Percentiles rank a stretch among this genome's conserved stretches.
Conservation (phyloP, 2,329 filamentous ascomycete species). For the Stachybotrys echinatus region DNA sequence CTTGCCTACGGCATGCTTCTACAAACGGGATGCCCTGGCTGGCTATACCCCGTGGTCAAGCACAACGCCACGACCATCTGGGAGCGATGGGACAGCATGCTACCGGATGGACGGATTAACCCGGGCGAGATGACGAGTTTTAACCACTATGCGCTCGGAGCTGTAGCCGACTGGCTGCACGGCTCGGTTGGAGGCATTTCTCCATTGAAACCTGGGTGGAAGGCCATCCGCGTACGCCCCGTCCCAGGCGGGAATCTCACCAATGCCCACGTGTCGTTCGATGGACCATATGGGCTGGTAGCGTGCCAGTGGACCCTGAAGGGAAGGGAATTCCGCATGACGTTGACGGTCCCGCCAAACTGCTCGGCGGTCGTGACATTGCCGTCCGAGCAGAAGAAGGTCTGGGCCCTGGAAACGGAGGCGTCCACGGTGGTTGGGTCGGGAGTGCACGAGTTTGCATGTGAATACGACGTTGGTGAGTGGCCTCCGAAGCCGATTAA, state of each 20-base stretch:
- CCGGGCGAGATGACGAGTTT: conserved; percentile 40
- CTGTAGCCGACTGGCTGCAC: conserved; percentile 39
- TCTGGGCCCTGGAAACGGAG: not conserved
- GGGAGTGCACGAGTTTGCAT: conserved; percentile 1
- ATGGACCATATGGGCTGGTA: conserved; percentile 5
- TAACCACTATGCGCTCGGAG: conserved; percentile 42
- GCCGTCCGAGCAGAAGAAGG: conserved; percentile 1
- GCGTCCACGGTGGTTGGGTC: not conserved
- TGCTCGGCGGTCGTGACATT: conserved; percentile 5
- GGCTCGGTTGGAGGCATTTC: conserved; percentile 32
- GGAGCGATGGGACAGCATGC: conserved; percentile 43
- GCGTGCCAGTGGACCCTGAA: conserved; percentile 2
- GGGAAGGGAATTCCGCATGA: conserved; percentile 2
- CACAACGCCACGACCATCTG: conserved; percentile 39
- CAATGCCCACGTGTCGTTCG: conserved; percentile 1
- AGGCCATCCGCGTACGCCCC: conserved; percentile 24
- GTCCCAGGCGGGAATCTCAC: conserved; percentile 19
- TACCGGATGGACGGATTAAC: conserved; percentile 35
- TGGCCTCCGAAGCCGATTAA: conserved; percentile 8
- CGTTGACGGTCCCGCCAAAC: conserved; percentile 4
- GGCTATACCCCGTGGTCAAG: conserved; percentile 38
- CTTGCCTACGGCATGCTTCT: conserved; percentile 41
- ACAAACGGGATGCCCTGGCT: conserved; percentile 35
- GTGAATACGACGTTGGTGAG: not conserved
- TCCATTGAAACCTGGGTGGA: conserved; percentile 32